phyloP scores from a whole-genome alignment of 2,329 filamentous ascomycete genomes.

The Xylariaceae sp. region DNA sequence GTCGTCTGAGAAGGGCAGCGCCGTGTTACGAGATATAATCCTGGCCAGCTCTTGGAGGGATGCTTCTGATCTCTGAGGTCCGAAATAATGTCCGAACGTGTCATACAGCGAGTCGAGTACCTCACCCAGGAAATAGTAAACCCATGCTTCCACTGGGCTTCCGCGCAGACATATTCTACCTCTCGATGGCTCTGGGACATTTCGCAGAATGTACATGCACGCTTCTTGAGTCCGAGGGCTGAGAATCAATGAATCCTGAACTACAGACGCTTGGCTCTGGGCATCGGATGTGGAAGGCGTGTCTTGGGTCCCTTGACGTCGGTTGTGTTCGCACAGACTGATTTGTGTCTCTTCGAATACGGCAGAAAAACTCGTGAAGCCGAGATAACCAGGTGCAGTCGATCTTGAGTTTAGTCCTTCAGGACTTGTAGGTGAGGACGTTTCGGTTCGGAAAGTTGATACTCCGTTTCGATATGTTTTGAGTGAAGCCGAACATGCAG shows the following conservation, averaged over 20 bases:
- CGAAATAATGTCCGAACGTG: slow-evolving; percentile 29
- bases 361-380: slow-evolving; percentile 41
- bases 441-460: slow-evolving; percentile 1
- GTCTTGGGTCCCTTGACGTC: slow-evolving; percentile 25
- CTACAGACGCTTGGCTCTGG: slow-evolving; percentile 1
- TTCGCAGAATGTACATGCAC: slow-evolving; percentile 35
- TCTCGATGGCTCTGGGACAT: slow-evolving; percentile 29
- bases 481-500: slow-evolving; percentile 2
- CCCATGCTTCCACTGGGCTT: slow-evolving; percentile 31
- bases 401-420: slow-evolving; percentile 14
- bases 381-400: slow-evolving; percentile 36
- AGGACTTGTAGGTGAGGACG: slow-evolving; percentile 10
- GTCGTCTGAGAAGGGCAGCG: slow-evolving; percentile 34
- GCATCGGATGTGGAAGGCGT: slow-evolving; percentile 8
- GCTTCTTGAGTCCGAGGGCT: slow-evolving; percentile 32
- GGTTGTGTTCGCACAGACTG: slow-evolving; percentile 31
- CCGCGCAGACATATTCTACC: slow-evolving; percentile 21
- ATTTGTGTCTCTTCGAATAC: slow-evolving; percentile 41
- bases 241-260: slow-evolving; percentile 12
- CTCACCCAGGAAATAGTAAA: slow-evolving; percentile 23
- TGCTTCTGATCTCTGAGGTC: slow-evolving; percentile 16
- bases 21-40: slow-evolving; percentile 36
- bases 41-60: slow-evolving; percentile 35
- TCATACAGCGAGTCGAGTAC: slow-evolving; percentile 32
- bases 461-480: neutral